These are phyloP conservation scores for Infundibulicybe gibba DNA, from an alignment of 768 basidiomycete species.

Conservation along the genomic window DNA sequence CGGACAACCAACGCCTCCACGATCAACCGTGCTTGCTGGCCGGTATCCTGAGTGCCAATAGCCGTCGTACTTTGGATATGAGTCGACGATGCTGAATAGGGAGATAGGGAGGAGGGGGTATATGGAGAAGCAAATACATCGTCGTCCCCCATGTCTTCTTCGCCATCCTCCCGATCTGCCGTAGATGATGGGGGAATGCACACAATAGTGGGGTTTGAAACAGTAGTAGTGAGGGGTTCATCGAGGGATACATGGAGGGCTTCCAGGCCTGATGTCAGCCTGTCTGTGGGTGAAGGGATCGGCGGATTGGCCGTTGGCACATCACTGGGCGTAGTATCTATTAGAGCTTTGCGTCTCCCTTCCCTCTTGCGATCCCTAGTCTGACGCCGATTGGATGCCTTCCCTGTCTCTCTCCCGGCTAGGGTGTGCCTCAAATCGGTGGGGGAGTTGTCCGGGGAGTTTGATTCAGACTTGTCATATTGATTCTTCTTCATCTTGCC, in stretches of 20 bases:
- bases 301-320: background rate
- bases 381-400: conserved; percentile 36
- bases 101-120: conserved; percentile 19
- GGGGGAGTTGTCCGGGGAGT: too few relatives aligned
- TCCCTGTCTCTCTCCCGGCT: conserved; percentile 5
- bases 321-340: conserved; percentile 20
- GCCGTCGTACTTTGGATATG: conserved; percentile 8
- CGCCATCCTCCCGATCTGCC: conserved; percentile 7
- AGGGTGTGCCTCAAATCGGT: too few relatives aligned
- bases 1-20: conserved; percentile 80
- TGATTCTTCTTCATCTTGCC: conserved; percentile 33
- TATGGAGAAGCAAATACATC: conserved; percentile 34
- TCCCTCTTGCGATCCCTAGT: conserved; percentile 51
- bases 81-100: conserved; percentile 11
- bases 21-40: conserved; percentile 53
- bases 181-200: background rate
- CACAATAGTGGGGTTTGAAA: conserved; percentile 4
- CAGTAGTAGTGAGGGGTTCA: background rate
- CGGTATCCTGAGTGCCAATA: background rate
- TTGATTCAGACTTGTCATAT: conserved; percentile 13
- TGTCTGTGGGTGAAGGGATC: conserved; percentile 7
- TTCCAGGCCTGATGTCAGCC: conserved; percentile 27
- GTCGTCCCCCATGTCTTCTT: conserved; percentile 24
- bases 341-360: conserved; percentile 34
- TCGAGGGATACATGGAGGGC: conserved; percentile 27